Evolutionary conservation across 805 yeast genomes (phyloP).

Genomic region (Sugiyamaella valdiviana): DNA sequence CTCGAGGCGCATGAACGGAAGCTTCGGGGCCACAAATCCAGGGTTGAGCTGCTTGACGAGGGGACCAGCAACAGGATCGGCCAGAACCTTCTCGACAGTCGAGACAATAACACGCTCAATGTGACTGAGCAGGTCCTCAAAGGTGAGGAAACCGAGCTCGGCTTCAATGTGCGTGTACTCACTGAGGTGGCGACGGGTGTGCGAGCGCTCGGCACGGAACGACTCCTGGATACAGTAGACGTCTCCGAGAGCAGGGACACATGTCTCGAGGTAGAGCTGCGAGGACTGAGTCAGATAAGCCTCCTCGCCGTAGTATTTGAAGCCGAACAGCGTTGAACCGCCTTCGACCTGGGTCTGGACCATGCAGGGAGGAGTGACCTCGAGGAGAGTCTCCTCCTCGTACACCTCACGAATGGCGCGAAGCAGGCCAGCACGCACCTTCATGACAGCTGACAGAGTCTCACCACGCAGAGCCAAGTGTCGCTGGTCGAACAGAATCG

Average conservation of each 20-base stretch:
- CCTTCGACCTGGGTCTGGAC: constrained; percentile 99
- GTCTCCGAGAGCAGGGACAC: constrained; percentile 93
- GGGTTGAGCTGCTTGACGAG: constrained; percentile 91
- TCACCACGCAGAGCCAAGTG: constrained; percentile 97
- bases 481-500: constrained; percentile 86
- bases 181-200: constrained; percentile 94
- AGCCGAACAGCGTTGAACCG: constrained; percentile 89
- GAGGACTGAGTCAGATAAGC: constrained; percentile 96
- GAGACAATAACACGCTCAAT: constrained; percentile 72
- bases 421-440: constrained; percentile 81
- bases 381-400: constrained; percentile 66
- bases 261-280: constrained; percentile 93
- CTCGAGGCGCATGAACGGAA: constrained; percentile 87
- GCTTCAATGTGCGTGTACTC: constrained; percentile 97
- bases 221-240: constrained; percentile 97
- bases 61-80: constrained; percentile 90
- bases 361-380: constrained; percentile 99
- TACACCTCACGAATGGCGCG: constrained; percentile 70
- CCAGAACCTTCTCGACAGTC: constrained; percentile 67
- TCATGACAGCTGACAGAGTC: constrained; percentile 84
- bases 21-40: constrained; percentile 68
- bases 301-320: constrained; percentile 94
- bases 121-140: constrained; percentile 81
- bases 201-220: constrained; percentile 98
- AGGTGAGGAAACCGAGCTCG: constrained; percentile 80